A percentile compares a stretch with the other conserved stretches of the same genome.
Evolutionary conservation across 495 filamentous ascomycete species (phyloP).

Genomic region (Niebla homalea): DNA sequence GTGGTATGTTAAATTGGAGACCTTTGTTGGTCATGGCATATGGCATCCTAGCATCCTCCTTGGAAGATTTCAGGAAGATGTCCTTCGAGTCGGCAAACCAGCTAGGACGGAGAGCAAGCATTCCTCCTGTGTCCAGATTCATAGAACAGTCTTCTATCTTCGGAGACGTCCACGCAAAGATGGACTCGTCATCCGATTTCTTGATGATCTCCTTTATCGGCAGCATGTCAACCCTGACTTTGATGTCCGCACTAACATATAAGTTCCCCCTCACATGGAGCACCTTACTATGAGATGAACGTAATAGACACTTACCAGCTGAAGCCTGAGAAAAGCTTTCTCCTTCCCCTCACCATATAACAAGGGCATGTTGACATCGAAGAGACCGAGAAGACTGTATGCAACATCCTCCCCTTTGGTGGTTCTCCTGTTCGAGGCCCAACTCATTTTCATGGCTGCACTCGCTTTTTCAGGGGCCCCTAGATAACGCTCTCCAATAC

Average conservation of each 20-base stretch:
- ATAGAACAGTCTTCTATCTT: no score
- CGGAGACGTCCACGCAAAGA: not conserved
- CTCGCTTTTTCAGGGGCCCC: no score
- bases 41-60: no score
- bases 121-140: not conserved
- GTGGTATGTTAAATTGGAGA: no score
- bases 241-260: no score
- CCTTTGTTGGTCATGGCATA: no score
- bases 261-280: no score
- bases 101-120: not conserved
- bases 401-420: constrained; percentile 21
- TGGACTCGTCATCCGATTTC: not conserved
- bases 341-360: constrained; percentile 23
- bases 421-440: constrained; percentile 18
- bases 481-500: no score
- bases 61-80: no score
- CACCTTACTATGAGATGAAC: no score
- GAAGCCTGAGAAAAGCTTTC: constrained; percentile 18
- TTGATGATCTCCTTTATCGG: not conserved
- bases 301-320: not conserved
- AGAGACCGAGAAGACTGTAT: constrained; percentile 22
- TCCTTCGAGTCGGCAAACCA: not conserved
- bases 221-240: no score
- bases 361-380: constrained; percentile 21
- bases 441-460: constrained; percentile 19